Conservation (phyloP, 2,329 filamentous ascomycete species). For the Penicillium sp. region DNA sequence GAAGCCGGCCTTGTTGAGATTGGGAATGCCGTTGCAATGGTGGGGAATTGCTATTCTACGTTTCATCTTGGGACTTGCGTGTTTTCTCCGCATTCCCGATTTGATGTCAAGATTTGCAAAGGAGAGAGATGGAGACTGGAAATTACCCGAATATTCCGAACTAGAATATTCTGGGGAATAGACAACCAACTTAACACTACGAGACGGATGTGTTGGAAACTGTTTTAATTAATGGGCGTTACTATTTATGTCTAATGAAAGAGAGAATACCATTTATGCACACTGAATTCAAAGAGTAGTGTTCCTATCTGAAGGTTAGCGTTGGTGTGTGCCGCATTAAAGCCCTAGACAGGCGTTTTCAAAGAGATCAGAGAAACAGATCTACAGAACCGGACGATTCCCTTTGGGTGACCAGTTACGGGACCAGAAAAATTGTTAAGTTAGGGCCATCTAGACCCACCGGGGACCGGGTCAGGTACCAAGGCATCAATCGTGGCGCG, state of each 20-base stretch:
- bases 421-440: not conserved
- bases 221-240: not conserved
- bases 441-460: constrained; percentile 4
- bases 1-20: constrained; percentile 10
- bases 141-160: constrained; percentile 22
- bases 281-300: not conserved
- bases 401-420: not conserved
- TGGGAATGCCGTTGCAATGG: constrained; percentile 15
- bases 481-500: not conserved
- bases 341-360: not conserved
- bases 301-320: not conserved
- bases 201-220: not conserved
- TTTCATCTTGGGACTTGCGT: constrained; percentile 10
- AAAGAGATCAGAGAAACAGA: not conserved
- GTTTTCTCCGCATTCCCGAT: constrained; percentile 19
- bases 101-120: constrained; percentile 15
- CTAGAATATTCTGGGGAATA: not conserved
- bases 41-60: constrained; percentile 22
- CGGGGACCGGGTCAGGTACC: not conserved
- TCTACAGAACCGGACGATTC: not conserved
- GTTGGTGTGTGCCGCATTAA: too few relatives aligned
- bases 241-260: not conserved
- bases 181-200: not conserved
- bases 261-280: not conserved
- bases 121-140: constrained; percentile 20